Base-by-base conservation (phyloP, 2,329 filamentous ascomycete species). In the Aureobasidium mangrovei region DNA sequence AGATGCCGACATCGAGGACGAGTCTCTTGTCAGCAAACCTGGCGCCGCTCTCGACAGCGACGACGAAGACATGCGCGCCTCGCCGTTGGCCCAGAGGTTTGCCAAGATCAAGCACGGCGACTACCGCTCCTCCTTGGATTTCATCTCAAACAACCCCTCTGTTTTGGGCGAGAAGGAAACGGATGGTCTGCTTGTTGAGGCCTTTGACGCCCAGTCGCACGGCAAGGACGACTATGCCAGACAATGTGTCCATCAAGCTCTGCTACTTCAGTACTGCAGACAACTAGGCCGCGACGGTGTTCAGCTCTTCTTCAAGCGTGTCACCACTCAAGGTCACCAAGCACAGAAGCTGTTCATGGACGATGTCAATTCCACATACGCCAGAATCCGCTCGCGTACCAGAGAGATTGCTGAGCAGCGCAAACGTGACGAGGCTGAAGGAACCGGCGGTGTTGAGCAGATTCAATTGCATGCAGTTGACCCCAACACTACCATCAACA, bases 391-490 rank as follows among this genome's bases (percentile, higher is more conserved):
- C 64, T 83, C 77, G 28, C 83, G 93, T 45, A 83, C 86, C 1
- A 77, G 79, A 5, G 88, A 94, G 69, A 85, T 95, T 59, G 76
- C 75, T 39, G 80, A 80, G 59, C 77, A 85, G 61, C 71, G 75
- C n/a, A 67, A 64, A 2, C 64, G 68, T 56, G 72, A 61, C 18
- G 63, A 77, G 42, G 76, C 73, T 4, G 75, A 75, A 24, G 74
- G 74, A 6, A 71, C 72, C 2, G 81, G 77, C 27, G 88, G 85
- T 24, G 86, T 95, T 7, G 93, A 98, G 74, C 91, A 96, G 70
- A 98, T 98, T 62, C 94, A 98, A 71, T 79, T 98, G 44, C 93
- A 98, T 67, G 91, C 93, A 10, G 91, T 98, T n/a, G 90, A 96
- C 68, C 91, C 91, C 0, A 86, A 86, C 53, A 95, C 91, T 0